Conservation (phyloP, 2,329 filamentous ascomycete genomes). For the Curvularia hawaiiensis region DNA sequence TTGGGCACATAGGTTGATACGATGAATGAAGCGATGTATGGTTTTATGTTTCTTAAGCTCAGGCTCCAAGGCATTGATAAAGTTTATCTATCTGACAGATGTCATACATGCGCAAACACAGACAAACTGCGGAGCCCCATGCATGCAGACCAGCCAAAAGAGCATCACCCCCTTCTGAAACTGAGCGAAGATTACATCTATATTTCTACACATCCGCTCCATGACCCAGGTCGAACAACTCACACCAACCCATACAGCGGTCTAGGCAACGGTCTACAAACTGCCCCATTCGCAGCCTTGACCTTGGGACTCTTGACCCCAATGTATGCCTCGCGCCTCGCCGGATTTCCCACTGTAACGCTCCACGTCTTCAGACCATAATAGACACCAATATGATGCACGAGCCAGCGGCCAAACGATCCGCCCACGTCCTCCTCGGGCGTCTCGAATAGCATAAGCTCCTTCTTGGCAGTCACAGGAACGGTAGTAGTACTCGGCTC, state of each 20-base stretch:
- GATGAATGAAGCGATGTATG: background rate
- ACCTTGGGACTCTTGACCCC: conserved; percentile 63
- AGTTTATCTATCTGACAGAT: no score
- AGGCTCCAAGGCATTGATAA: no score
- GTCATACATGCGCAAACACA: no score
- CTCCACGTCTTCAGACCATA: conserved; percentile 88
- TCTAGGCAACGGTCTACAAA: conserved; percentile 38
- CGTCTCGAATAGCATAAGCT: conserved; percentile 81
- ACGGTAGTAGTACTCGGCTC: conserved; percentile 12
- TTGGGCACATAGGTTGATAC: background rate
- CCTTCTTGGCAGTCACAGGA: conserved; percentile 59
- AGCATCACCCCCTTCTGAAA: background rate
- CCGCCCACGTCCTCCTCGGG: conserved; percentile 75
- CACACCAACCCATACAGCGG: conserved; percentile 46
- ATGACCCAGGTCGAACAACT: no score
- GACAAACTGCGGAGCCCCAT: no score
- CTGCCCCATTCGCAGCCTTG: conserved; percentile 21
- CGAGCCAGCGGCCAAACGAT: conserved; percentile 89
- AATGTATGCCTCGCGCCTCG: conserved; percentile 81
- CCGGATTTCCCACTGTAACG: conserved; percentile 71
- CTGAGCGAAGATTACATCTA: background rate
- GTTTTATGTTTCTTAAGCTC: background rate
- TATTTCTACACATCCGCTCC: background rate
- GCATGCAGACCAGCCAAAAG: no score
- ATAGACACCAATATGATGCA: conserved; percentile 89